Percentiles rank a stretch among this genome's conserved stretches.
Evolutionary conservation across 106 monocot species (phyloP).

Genomic region (Apostasia ramifera): DNA sequence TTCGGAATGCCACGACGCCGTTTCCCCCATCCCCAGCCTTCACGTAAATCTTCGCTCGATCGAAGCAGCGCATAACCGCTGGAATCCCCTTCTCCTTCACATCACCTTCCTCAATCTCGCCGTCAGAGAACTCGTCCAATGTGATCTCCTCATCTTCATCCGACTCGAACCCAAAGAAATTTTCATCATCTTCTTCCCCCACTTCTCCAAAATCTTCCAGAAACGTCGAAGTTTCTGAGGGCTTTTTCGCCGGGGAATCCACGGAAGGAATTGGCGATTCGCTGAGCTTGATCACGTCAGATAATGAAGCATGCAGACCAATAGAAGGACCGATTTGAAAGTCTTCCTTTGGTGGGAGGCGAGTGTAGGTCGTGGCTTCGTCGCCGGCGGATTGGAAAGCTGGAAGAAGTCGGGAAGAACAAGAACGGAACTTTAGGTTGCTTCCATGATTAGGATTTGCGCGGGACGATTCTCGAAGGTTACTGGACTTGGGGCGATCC

Average conservation of each 20-base stretch:
- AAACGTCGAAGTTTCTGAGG: background rate
- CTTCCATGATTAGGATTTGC: conserved; percentile 4
- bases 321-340: conserved; percentile 10
- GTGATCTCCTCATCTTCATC: conserved; percentile 22
- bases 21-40: conserved; percentile 92
- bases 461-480: background rate
- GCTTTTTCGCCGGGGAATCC: conserved; percentile 3
- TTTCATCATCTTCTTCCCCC: conserved; percentile 19
- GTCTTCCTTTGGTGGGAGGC: conserved; percentile 69
- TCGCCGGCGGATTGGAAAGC: conserved; percentile 6
- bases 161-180: conserved; percentile 4
- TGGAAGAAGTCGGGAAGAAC: conserved; percentile 2
- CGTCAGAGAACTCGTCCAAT: conserved; percentile 1
- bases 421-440: background rate
- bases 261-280: conserved; percentile 13
- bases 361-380: conserved; percentile 77
- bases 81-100: conserved; percentile 95
- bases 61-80: conserved; percentile 95
- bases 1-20: conserved; percentile 83
- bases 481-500: conserved; percentile 11
- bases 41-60: conserved; percentile 80
- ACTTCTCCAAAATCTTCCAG: conserved; percentile 12
- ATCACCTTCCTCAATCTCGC: conserved; percentile 19
- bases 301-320: background rate
- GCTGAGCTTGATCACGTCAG: conserved; percentile 26